phyloP scores from a whole-genome alignment of 2,329 filamentous ascomycete genomes.

The Hypoxylon sp. region DNA sequence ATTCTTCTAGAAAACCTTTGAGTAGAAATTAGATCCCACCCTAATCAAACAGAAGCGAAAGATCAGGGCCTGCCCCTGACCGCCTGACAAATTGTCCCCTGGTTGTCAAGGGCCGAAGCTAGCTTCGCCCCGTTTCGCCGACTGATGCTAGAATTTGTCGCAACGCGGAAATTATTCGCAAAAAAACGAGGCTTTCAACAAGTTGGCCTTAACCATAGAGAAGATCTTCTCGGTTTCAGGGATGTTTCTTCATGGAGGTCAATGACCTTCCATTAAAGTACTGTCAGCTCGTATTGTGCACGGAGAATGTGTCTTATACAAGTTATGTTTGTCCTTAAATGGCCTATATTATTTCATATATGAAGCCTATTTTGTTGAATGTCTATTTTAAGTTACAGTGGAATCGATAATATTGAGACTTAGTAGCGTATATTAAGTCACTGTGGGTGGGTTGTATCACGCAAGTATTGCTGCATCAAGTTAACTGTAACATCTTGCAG shows the following conservation, averaged over 20 bases:
- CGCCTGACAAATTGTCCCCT: constrained; percentile 22
- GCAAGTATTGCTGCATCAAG: constrained; percentile 23
- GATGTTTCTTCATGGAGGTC: constrained; percentile 16
- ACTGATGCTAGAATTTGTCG: constrained; percentile 22
- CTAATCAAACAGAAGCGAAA: constrained; percentile 38
- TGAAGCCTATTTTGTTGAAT: constrained; percentile 7
- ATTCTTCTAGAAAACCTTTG: constrained; percentile 42
- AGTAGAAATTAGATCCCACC: constrained; percentile 43
- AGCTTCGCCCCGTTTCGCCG: constrained; percentile 29
- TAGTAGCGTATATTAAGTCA: constrained; percentile 21
- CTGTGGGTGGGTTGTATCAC: constrained; percentile 37
- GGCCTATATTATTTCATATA: constrained; percentile 13
- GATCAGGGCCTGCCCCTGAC: constrained; percentile 39
- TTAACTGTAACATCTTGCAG: constrained; percentile 25
- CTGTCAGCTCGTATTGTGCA: constrained; percentile 40
- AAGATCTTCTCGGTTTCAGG: constrained; percentile 28
- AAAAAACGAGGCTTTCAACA: constrained; percentile 37
- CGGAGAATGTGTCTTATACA: constrained; percentile 30
- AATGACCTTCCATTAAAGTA: constrained; percentile 29
- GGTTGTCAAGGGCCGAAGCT: constrained; percentile 20
- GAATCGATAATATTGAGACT: constrained; percentile 18
- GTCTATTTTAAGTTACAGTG: constrained; percentile 40
- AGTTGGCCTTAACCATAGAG: constrained; percentile 20
- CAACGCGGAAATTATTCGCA: constrained; percentile 37
- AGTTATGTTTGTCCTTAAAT: constrained; percentile 19